Evolutionary conservation across 805 yeast species (phyloP).

Genomic region (Gaillardinia entomophila): DNA sequence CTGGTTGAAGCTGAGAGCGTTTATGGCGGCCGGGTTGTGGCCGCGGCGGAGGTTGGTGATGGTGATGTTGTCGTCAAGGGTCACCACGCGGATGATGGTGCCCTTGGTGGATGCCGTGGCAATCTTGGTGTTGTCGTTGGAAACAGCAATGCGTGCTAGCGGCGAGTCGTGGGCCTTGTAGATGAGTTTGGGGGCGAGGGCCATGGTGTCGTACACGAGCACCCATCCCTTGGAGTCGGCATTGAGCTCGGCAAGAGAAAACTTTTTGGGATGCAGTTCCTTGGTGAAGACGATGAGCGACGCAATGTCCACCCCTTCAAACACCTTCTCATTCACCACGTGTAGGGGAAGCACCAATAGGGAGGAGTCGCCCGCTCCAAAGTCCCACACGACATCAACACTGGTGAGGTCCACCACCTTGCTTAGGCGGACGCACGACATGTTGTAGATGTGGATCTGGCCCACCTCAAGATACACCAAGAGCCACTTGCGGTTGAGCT

Average conservation of each 20-base stretch:
- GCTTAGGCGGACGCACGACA: conserved; percentile 79
- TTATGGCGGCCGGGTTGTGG: conserved; percentile 29
- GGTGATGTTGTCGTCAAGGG: conserved; percentile 10
- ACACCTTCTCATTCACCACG: conserved; percentile 23
- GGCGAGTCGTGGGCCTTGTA: conserved; percentile 36
- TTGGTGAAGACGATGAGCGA: conserved; percentile 20
- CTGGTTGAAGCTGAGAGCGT: conserved; percentile 27
- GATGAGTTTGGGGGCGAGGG: conserved; percentile 23
- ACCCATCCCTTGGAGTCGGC: conserved; percentile 31
- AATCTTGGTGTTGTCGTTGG: conserved; percentile 20
- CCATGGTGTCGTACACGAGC: conserved; percentile 33
- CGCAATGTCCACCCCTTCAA: conserved; percentile 12
- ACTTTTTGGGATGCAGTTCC: conserved; percentile 4
- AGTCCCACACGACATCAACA: conserved; percentile 27
- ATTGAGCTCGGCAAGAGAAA: conserved; percentile 23
- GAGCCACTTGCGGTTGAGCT: conserved; percentile 76
- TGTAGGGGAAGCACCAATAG: conserved; percentile 29
- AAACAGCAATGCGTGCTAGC: conserved; percentile 25
- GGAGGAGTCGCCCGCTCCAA: conserved; percentile 31
- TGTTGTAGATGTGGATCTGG: conserved; percentile 84
- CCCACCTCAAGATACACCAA: conserved; percentile 67
- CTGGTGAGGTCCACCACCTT: conserved; percentile 28
- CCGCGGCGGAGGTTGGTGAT: conserved; percentile 34
- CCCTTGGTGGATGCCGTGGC: conserved; percentile 41
- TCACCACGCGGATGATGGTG: conserved; percentile 34